Conservation (phyloP, 2,329 filamentous ascomycete species). For the Penicillium olsonii region DNA sequence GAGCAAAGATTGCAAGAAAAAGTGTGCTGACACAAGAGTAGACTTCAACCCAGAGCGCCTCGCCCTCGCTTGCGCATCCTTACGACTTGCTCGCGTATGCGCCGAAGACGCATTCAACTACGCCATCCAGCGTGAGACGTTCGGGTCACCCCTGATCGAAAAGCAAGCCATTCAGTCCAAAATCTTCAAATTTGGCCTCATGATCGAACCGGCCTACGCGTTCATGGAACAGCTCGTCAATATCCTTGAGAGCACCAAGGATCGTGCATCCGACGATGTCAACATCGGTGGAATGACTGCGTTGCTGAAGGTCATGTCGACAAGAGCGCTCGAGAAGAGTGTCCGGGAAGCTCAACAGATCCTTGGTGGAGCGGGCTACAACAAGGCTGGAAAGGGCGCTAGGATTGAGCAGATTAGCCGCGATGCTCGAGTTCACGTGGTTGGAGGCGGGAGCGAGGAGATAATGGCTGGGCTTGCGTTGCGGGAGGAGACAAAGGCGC, state of each 20-base stretch:
- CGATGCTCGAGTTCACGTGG: slow-evolving; percentile 52
- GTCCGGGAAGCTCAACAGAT: slow-evolving; percentile 59
- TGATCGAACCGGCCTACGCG: slow-evolving; percentile 63
- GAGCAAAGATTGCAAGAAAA: neutral
- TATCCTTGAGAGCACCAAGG: slow-evolving; percentile 50
- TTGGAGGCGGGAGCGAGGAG: slow-evolving; percentile 44
- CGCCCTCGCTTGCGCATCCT: slow-evolving; percentile 63
- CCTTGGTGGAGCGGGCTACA: slow-evolving; percentile 56
- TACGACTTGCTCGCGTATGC: slow-evolving; percentile 63
- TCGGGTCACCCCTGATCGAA: slow-evolving; percentile 59
- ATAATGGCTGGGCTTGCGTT: slow-evolving; percentile 41
- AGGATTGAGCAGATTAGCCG: slow-evolving; percentile 57
- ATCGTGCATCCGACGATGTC: slow-evolving; percentile 39
- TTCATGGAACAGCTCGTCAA: slow-evolving; percentile 64
- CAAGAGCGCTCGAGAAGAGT: slow-evolving; percentile 55
- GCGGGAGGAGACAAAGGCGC: slow-evolving; percentile 34
- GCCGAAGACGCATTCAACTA: slow-evolving; percentile 64
- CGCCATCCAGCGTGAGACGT: slow-evolving; percentile 64
- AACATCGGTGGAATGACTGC: slow-evolving; percentile 56
- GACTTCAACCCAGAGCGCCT: slow-evolving; percentile 77
- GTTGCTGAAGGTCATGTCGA: slow-evolving; percentile 55
- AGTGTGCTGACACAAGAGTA: neutral
- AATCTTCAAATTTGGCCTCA: slow-evolving; percentile 59
- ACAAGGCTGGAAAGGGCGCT: slow-evolving; percentile 51
- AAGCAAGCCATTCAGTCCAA: slow-evolving; percentile 63